phyloP scores from a whole-genome alignment of 495 filamentous ascomycete genomes.

The Chaetomium cochliodes region DNA sequence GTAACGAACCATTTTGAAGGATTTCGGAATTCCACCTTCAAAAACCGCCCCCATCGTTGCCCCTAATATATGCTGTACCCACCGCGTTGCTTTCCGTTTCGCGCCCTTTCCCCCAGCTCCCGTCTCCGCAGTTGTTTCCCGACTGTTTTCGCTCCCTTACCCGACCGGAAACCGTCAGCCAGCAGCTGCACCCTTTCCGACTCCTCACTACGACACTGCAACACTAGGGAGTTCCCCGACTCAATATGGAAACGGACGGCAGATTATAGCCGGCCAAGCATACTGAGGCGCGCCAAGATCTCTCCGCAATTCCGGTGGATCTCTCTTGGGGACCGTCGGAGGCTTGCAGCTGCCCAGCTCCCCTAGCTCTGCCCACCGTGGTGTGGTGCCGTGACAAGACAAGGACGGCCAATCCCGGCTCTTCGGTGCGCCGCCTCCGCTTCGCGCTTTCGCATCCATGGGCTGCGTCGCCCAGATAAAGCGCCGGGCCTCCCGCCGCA shows the following conservation, averaged over 20 bases:
- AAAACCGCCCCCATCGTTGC: background rate
- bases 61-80: background rate
- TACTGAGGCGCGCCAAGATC: background rate
- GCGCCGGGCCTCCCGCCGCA: background rate
- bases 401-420: background rate
- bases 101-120: too few species aligned
- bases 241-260: constrained; percentile 7
- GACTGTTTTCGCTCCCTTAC: background rate
- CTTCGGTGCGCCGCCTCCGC: background rate
- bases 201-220: background rate
- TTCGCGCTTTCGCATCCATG: background rate
- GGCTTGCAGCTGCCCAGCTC: too few species aligned
- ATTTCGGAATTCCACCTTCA: background rate
- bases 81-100: background rate
- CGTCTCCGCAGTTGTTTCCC: background rate
- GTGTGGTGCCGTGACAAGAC: too few species aligned
- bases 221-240: too few species aligned
- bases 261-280: constrained; percentile 9
- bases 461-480: constrained; percentile 1
- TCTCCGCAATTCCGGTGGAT: constrained; percentile 2
- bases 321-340: too few species aligned
- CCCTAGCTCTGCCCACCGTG: too few species aligned
- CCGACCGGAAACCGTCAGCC: constrained; percentile 8
- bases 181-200: background rate
- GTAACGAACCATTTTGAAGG: background rate